phyloP scores from a whole-genome alignment of 306 rosid species.

The Trifolium subterraneum region DNA sequence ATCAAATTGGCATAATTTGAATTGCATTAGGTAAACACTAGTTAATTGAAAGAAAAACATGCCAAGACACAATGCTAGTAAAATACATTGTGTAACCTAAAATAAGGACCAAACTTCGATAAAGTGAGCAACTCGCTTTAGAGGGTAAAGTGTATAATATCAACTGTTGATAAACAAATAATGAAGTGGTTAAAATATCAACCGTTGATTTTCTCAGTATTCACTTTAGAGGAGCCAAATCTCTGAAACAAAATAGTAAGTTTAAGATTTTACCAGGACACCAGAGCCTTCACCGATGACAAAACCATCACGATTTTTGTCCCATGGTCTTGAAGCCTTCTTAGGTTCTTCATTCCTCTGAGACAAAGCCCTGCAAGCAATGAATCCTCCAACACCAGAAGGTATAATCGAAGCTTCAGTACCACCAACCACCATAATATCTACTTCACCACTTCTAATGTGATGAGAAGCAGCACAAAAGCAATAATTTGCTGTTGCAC shows the following conservation, averaged over 20 bases:
- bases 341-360: conserved; percentile 67
- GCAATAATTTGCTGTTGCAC: conserved; percentile 81
- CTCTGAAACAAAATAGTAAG: background rate
- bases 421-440: conserved; percentile 78
- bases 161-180: background rate
- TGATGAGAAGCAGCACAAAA: conserved; percentile 72
- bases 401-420: conserved; percentile 66
- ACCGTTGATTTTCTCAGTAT: background rate
- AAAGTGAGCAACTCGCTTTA: background rate
- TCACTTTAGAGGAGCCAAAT: background rate
- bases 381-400: conserved; percentile 64
- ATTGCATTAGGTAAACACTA: background rate
- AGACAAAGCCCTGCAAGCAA: conserved; percentile 81
- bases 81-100: background rate
- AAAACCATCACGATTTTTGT: conserved; percentile 75
- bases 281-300: conserved; percentile 82
- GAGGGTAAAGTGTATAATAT: background rate
- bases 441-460: conserved; percentile 78
- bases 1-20: background rate
- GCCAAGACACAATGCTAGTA: background rate
- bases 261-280: conserved; percentile 56
- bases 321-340: conserved; percentile 83
- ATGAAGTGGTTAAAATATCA: background rate
- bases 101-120: background rate
- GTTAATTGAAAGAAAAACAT: background rate